Evolutionary conservation across 108 stramenopile genomes (phyloP).

Genomic region (Aureococcus anophagefferens): DNA sequence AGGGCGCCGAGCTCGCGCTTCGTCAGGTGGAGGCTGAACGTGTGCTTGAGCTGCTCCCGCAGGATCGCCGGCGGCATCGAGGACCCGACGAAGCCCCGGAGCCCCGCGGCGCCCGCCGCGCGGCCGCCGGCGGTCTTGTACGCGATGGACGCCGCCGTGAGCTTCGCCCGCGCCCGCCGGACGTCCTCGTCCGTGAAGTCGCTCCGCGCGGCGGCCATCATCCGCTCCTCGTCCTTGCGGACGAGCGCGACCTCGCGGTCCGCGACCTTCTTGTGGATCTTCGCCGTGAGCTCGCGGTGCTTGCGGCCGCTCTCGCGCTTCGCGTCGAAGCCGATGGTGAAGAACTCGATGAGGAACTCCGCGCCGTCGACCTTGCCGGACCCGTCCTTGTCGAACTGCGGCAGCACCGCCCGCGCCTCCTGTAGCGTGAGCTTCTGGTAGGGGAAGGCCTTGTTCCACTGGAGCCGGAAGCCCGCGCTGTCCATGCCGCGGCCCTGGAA

Average conservation of each 20-base stretch:
- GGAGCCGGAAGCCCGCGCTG: not conserved
- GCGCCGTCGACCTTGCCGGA: conserved; percentile 26
- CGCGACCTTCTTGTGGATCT: no score
- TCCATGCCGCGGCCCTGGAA: not conserved
- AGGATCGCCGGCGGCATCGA: not conserved
- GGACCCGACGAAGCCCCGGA: no score
- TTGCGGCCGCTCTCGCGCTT: not conserved
- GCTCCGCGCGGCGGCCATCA: no score
- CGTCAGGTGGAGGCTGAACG: conserved; percentile 21
- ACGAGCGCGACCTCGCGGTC: no score
- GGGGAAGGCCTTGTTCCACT: conserved; percentile 18
- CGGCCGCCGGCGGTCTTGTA: no score
- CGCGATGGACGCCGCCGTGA: no score
- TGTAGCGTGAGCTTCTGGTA: conserved; percentile 17
- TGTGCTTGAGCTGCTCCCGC: not conserved
- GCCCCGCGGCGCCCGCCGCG: no score
- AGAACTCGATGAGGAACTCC: conserved; percentile 24
- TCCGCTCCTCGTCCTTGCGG: no score
- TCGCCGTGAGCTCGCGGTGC: no score
- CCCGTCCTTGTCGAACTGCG: conserved; percentile 27
- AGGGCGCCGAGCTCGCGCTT: conserved; percentile 27
- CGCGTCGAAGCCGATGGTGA: conserved; percentile 18
- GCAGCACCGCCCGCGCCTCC: conserved; percentile 24
- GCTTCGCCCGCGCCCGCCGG: no score
- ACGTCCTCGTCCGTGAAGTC: no score